Base-by-base conservation (phyloP, 2,329 filamentous ascomycete genomes). In the Verticillium albo-atrum region DNA sequence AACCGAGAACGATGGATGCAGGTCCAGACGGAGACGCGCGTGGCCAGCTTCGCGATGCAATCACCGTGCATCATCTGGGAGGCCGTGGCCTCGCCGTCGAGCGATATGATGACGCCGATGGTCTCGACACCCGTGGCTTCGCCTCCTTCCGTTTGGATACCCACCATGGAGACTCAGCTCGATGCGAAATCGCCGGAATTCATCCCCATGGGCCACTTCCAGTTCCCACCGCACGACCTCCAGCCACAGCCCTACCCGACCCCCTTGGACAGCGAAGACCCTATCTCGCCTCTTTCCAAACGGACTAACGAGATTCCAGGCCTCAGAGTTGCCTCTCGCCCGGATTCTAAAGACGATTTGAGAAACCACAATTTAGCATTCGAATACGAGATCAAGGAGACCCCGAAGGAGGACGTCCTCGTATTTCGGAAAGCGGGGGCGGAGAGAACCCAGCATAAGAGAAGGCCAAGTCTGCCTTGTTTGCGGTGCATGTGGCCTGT, bases 1-100 rank as follows among this genome's bases (percentile, higher is more conserved):
- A 77, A 74, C 42, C 73, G 75, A 3, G 75, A 79, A 56, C 69
- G 75, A 2, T 75, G 73, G 73, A 65, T 65, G 30, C 69, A 72
- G 37, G 67, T 74, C 2, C 68, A 69, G 50, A 64, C 68, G 17
- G 68, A 70, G 54, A 32, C 57, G 7, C 57, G 53, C 23, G 58
- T 55, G 23, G 35, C 54, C 50, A 58, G 50, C 58, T 61, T 57
- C 54, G 12, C 3, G 7, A 47, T n/a, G 6, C 42, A 4, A 20
- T 7, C 42, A 20, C 42, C 42, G 10, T 47, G 42, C n/a, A 23
- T n/a, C n/a, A 20, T 23, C 42, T 47, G 42, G 42, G 20, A 47
- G 42, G 9, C 55, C 5, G 9, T 52, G 10, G 54, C 57, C 12
- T 61, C 58, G 55, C 55, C 61, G 20, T 20, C 52, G 12, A 53